phyloP scores from a whole-genome alignment of 1,139 yeast species.

The Meyerozyma guilliermondii region DNA sequence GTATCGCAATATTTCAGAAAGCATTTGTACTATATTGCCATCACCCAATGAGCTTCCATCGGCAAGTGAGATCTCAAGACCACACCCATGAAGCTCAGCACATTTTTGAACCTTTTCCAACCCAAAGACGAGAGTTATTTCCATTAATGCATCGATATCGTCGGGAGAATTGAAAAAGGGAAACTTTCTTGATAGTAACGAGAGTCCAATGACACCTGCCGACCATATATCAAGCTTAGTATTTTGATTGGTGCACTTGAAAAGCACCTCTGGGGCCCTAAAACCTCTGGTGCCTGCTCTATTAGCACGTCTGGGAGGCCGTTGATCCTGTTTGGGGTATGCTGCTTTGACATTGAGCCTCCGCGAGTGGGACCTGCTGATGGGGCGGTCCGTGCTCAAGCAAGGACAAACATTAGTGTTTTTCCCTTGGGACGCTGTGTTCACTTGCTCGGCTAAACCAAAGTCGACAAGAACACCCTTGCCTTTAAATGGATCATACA shows the following conservation, averaged over 20 bases:
- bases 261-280: conserved; percentile 89
- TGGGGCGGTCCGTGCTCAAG: conserved; percentile 8
- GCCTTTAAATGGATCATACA: conserved; percentile 70
- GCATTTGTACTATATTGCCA: conserved; percentile 31
- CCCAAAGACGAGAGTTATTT: conserved; percentile 82
- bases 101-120: conserved; percentile 64
- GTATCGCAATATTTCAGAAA: conserved; percentile 24
- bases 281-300: conserved; percentile 98
- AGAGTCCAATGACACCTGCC: conserved; percentile 79
- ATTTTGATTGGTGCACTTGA: conserved; percentile 82
- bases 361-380: conserved; percentile 31
- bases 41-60: conserved; percentile 13
- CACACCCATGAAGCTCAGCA: conserved; percentile 85
- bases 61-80: conserved; percentile 59
- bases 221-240: conserved; percentile 88
- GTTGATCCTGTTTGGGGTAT: conserved; percentile 72
- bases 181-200: conserved; percentile 67
- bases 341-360: conserved; percentile 52
- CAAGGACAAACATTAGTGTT: conserved; percentile 18
- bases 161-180: conserved; percentile 89
- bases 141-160: conserved; percentile 87
- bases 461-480: conserved; percentile 88
- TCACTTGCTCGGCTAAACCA: conserved; percentile 72
- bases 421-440: conserved; percentile 7
- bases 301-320: conserved; percentile 90